These are phyloP conservation scores for Malassezia brasiliensis DNA, from an alignment of 1,284 basidiomycete genomes.

Conservation along the genomic window DNA sequence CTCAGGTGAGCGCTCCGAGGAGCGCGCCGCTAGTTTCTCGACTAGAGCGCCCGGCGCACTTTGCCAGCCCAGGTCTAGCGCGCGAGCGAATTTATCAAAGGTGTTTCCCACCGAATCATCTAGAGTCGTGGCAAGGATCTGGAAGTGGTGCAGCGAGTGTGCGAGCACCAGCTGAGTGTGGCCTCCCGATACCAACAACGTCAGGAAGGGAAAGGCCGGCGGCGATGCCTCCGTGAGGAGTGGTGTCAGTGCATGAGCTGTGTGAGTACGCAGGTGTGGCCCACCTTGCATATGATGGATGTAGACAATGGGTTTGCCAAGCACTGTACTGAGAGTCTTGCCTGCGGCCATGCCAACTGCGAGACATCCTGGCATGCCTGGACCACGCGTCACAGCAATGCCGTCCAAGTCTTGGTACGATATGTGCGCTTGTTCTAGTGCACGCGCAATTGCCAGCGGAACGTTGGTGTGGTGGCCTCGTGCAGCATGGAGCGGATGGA, in stretches of 20 bases:
- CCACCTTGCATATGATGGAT: constrained; percentile 44
- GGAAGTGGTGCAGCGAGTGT: constrained; percentile 20
- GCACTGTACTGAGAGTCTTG: constrained; percentile 33
- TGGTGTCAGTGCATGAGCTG: constrained; percentile 29
- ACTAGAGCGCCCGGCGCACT: constrained; percentile 36
- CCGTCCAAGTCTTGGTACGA: constrained; percentile 27
- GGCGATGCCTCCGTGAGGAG: constrained; percentile 25
- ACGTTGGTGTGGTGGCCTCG: constrained; percentile 30
- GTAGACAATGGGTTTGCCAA: constrained; percentile 34
- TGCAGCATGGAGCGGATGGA: constrained; percentile 37
- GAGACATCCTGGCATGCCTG: constrained; percentile 41
- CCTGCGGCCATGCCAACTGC: constrained; percentile 31
- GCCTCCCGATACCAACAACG: constrained; percentile 41
- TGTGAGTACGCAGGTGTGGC: background rate
- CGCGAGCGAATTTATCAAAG: constrained; percentile 41
- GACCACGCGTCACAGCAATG: constrained; percentile 43
- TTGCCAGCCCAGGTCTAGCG: constrained; percentile 35
- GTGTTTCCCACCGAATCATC: constrained; percentile 45
- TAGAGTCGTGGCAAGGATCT: constrained; percentile 31
- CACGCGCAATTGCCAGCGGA: constrained; percentile 25
- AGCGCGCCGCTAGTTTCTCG: constrained; percentile 21
- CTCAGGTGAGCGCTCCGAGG: constrained; percentile 1
- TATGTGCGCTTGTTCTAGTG: constrained; percentile 21
- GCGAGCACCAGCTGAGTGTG: constrained; percentile 43
- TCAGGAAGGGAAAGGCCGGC: constrained; percentile 36